Evolutionary conservation across 805 yeast genomes (phyloP).

Genomic region (Pichia deserticola): DNA sequence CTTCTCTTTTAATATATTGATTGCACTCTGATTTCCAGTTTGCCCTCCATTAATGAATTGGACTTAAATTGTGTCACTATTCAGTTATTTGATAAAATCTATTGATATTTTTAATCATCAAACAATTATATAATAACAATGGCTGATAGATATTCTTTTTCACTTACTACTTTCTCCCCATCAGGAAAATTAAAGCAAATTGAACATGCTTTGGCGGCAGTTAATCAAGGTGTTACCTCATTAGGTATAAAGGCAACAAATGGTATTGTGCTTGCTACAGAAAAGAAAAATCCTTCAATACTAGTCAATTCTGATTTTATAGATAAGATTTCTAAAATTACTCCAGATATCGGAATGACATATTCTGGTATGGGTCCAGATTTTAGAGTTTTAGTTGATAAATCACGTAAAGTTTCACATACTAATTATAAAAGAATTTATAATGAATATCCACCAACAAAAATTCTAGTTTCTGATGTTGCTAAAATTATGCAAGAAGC

Average conservation of each 20-base stretch:
- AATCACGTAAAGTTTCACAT: slow-evolving; percentile 89
- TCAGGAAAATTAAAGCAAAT: slow-evolving; percentile 97
- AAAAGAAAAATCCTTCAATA: slow-evolving; percentile 77
- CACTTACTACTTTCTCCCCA: slow-evolving; percentile 96
- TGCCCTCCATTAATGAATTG: not conserved
- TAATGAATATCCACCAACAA: slow-evolving; percentile 96
- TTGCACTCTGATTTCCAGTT: no score
- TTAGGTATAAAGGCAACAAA: slow-evolving; percentile 90
- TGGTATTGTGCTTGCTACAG: slow-evolving; percentile 96
- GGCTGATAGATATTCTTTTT: slow-evolving; percentile 98
- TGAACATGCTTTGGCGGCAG: slow-evolving; percentile 95
- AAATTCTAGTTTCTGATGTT: slow-evolving; percentile 85
- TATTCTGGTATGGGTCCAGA: slow-evolving; percentile 99
- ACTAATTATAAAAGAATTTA: slow-evolving; percentile 87
- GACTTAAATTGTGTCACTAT: no score
- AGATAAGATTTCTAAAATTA: slow-evolving; percentile 71
- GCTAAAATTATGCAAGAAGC: slow-evolving; percentile 95
- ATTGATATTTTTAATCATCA: no score
- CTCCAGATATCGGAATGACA: slow-evolving; percentile 95
- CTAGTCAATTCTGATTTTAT: slow-evolving; percentile 68
- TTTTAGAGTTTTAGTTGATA: slow-evolving; percentile 87
- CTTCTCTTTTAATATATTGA: no score
- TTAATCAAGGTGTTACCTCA: slow-evolving; percentile 95
- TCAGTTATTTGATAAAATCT: no score
- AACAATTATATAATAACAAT: slow-evolving; percentile 29